A percentile compares a stretch with the other conserved stretches of the same genome.
Evolutionary conservation across 441 rosid genomes (phyloP).

Genomic region (Populus hybrid): DNA sequence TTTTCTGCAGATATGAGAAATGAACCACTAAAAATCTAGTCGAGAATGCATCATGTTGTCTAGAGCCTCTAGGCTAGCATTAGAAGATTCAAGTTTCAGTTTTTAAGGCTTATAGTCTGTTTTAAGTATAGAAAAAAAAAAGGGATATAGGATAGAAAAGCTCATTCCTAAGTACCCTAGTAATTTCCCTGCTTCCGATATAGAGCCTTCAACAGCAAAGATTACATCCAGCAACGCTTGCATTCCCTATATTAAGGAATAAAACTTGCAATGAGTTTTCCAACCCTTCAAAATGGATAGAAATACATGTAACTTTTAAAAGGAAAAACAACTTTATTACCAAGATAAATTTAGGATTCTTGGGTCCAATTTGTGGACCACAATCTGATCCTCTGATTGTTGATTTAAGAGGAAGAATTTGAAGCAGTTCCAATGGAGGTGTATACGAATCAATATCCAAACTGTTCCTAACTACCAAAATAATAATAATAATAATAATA

Average conservation of each 20-base stretch:
- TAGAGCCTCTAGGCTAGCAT: background rate
- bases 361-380: constrained; percentile 91
- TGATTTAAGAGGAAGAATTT: constrained; percentile 77
- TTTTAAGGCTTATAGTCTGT: background rate
- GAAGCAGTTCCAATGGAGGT: constrained; percentile 81
- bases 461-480: constrained; percentile 52
- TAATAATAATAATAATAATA: background rate
- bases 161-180: constrained; percentile 44
- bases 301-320: background rate
- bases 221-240: constrained; percentile 80
- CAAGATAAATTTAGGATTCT: constrained; percentile 75
- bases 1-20: background rate
- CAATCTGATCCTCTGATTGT: constrained; percentile 53
- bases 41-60: background rate
- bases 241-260: constrained; percentile 55
- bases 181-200: constrained; percentile 70
- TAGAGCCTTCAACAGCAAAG: constrained; percentile 73
- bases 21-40: background rate
- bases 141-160: background rate
- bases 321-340: constrained; percentile 20
- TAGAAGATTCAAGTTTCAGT: background rate
- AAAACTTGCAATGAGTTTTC: background rate
- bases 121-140: background rate
- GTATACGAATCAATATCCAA: constrained; percentile 51
- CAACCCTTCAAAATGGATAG: background rate